Base-by-base conservation (phyloP, 148 eudicot species). In the Suaeda aralocaspica region DNA sequence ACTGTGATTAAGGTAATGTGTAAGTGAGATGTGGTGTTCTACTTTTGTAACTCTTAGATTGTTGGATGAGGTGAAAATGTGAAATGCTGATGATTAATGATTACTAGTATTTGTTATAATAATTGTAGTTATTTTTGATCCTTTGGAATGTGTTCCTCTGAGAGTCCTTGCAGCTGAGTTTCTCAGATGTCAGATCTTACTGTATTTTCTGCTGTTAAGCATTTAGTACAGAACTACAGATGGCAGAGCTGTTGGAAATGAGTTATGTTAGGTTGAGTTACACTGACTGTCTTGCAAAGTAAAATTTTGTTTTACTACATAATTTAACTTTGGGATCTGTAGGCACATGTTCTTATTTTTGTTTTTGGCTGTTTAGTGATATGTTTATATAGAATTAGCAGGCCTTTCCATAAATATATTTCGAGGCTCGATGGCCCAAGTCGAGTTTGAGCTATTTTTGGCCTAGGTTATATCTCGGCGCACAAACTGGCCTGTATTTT, bases 1-100 rank as follows among this genome's bases (percentile, higher is more conserved):
- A 12, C 15, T 12, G 67, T 34, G 24, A 58, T 33, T 39, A 46
- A 71, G 71, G 48, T 62, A 71, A 71, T 77, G 80, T 67, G 65
- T 68, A 51, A 72, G 73, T 41, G 26, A n/a, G n/a, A 48, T 71
- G 3, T 61, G n/a, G 33, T 49, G 33, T 33, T 19, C 33, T 52
- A n/a, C 28, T 25, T 12, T 76, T 65, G 58, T 57, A n/a, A 57
- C 25, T 57, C 28, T 22, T 9, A 16, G 24, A 12, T 28, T 44
- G 21, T 36, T 48, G 31, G 8, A 51, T 29, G n/a, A n/a, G n/a
- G n/a, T n/a, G n/a, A n/a, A 13, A 36, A 15, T 52, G 24, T 63
- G 14, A 6, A 58, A 41, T 56, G 59, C 50, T 22, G 57, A 45
- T 62, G 34, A 62, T 63, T 31, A 10, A 6, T 6, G 48, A 42